Base-by-base conservation (phyloP, 78 protist genomes). In the Pelomyxa schiedti region DNA sequence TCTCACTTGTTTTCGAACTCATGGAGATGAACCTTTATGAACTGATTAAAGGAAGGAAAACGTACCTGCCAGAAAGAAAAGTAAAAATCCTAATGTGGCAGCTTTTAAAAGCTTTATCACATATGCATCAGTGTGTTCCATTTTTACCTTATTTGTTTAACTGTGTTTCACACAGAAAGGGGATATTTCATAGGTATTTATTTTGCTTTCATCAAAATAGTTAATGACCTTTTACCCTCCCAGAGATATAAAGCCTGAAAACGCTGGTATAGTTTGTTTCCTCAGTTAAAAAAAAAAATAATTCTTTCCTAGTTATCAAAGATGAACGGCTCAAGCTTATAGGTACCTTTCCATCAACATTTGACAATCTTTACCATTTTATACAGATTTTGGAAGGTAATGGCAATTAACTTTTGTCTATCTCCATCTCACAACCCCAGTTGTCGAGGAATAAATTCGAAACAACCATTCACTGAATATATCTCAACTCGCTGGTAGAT, bases 171-270 rank as follows among this genome's bases (percentile, higher is more conserved):
- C n/a, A n/a, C 58, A 42, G 86, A 37, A 86, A 91, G 47, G 91
- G 91, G 2, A 90, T 88, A 58, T 94, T 94, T 53, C 97, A 94
- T 67, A 78, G 97, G n/a, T n/a, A n/a, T n/a, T n/a, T n/a, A n/a
- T n/a, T n/a, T n/a, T n/a, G n/a, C n/a, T n/a, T n/a, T n/a, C n/a
- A n/a, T n/a, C n/a, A n/a, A n/a, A n/a, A n/a, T n/a, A n/a, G n/a
- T n/a, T n/a, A n/a, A n/a, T n/a, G n/a, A n/a, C n/a, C n/a, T n/a
- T n/a, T n/a, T n/a, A n/a, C n/a, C n/a, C n/a, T n/a, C n/a, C n/a
- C n/a, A n/a, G n/a, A 0, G 97, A 94, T 76, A 78, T 94, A 63
- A 94, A 94, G 76, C 97, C 97, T 0, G 97, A 94, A 66, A 94
- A 94, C 78, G 80, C 35, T 35, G 35, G n/a, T 7, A 7, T n/a